Percentiles rank a stretch among this genome's conserved stretches.
These are phyloP conservation scores for Botrytis cinerea DNA, from an alignment of 2,329 filamentous ascomycete species.

Conservation along the genomic window DNA sequence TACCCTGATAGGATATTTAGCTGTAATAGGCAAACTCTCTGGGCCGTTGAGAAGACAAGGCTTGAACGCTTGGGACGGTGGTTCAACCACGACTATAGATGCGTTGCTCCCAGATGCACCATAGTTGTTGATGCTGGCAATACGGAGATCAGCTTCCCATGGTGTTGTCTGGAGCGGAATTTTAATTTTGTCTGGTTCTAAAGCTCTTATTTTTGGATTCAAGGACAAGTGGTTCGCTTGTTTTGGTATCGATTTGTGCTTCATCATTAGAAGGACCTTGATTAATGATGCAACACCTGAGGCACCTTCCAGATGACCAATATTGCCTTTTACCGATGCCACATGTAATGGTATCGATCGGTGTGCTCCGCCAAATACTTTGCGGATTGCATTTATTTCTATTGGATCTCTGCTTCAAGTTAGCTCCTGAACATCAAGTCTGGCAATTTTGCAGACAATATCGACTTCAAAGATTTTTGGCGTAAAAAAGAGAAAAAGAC, in stretches of 20 bases:
- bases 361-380: constrained; percentile 23
- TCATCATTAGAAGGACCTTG: constrained; percentile 25
- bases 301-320: constrained; percentile 33
- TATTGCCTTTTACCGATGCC: constrained; percentile 26
- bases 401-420: constrained; percentile 30
- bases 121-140: constrained; percentile 6
- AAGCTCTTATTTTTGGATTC: neutral
- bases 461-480: neutral
- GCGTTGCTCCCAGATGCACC: constrained; percentile 7
- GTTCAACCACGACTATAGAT: neutral
- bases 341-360: neutral
- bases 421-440: neutral
- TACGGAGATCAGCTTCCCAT: neutral
- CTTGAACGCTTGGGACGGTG: neutral
- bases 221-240: neutral
- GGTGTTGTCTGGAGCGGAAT: neutral
- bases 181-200: neutral
- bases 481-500: neutral
- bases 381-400: constrained; percentile 29
- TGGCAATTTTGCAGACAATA: neutral
- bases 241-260: constrained; percentile 42
- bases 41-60: neutral
- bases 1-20: neutral
- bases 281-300: constrained; percentile 26
- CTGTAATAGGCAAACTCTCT: neutral